Base-by-base conservation (phyloP, 768 basidiomycete genomes). In the Lactifluus hygrophoroides region DNA sequence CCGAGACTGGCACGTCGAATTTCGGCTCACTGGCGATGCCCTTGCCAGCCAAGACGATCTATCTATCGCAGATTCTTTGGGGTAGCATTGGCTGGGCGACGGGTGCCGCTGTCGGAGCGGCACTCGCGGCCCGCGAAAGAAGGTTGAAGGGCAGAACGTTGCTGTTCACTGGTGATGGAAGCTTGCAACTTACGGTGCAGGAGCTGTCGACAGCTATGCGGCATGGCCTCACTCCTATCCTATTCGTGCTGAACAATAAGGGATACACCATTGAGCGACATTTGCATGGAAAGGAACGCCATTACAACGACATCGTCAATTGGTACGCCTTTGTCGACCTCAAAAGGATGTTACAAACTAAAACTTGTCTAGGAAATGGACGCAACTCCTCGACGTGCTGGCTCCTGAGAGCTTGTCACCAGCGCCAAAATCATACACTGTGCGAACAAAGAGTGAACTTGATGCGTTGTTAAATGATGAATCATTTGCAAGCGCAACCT, bases 21-120 rank as follows among this genome's bases (percentile, higher is more conserved):
- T 96, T 95, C 68, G 94, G 94, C 45, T 80, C 95, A 47, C 69
- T 93, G 40, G 90, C 90, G 60, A 78, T 91, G 30, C 83, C 85
- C 1, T 72, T 95, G 11, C 94, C 94, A 0, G 76, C 81, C n/a
- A 76, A 81, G 45, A 74, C 84, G 0, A 70, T 83, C 5, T 82
- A 86, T 57, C 60, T 91, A 38, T 81, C 78, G 60, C 91, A 94
- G 71, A 82, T 95, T 51, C 72, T 96, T 5, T 96, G 89, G 85
- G 94, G 94, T 50, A 86, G 86, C 58, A 96, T 97, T 64, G 94
- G 94, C 0, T 96, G 87, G 86, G 83, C 86, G 17, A 82, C 88
- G 40, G 90, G 90, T 74, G 80, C 81, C 45, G 78, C 81, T 17
- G 78, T 94, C 0, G 92, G 93, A 32, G 86, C 86, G 6, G 87